These are phyloP conservation scores for Rhizodiscina lignyota DNA, from an alignment of 495 filamentous ascomycete species.

Conservation along the genomic window DNA sequence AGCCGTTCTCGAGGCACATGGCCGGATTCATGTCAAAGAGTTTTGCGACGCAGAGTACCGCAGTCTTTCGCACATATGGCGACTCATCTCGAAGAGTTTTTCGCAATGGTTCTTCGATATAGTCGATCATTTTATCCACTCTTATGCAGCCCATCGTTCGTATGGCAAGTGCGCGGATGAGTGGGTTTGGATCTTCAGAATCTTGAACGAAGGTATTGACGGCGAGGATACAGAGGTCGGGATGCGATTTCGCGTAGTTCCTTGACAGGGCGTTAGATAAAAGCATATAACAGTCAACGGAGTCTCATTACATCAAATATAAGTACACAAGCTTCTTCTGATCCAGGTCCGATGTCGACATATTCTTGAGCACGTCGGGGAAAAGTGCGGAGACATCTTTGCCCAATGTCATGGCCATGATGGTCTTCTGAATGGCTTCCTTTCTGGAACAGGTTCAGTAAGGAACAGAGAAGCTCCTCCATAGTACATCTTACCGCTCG, in stretches of 20 bases:
- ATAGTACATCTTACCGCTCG: constrained; percentile 44
- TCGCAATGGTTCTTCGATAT: constrained; percentile 95
- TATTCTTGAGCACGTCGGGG: constrained; percentile 97
- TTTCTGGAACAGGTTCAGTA: constrained; percentile 37
- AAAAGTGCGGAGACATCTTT: constrained; percentile 98
- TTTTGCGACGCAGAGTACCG: constrained; percentile 94
- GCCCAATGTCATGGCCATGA: constrained; percentile 98
- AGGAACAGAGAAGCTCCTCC: constrained; percentile 14
- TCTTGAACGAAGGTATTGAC: constrained; percentile 99
- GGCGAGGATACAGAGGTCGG: constrained; percentile 95
- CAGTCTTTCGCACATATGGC: constrained; percentile 95
- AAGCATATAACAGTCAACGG: constrained; percentile 2
- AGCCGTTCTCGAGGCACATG: constrained; percentile 92
- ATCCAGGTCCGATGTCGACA: constrained; percentile 84
- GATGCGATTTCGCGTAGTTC: constrained; percentile 99
- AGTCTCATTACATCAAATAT: constrained; percentile 93
- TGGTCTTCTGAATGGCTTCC: constrained; percentile 97
- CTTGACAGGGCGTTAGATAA: constrained; percentile 23
- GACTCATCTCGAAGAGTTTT: constrained; percentile 96
- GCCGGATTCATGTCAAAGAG: constrained; percentile 85
- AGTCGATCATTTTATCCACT: constrained; percentile 99
- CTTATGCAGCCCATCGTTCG: constrained; percentile 99
- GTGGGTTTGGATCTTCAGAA: constrained; percentile 93
- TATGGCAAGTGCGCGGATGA: constrained; percentile 88
- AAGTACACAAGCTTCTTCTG: constrained; percentile 99